phyloP scores from a whole-genome alignment of 352 stramenopile genomes.

The Plasmopara viticola region DNA sequence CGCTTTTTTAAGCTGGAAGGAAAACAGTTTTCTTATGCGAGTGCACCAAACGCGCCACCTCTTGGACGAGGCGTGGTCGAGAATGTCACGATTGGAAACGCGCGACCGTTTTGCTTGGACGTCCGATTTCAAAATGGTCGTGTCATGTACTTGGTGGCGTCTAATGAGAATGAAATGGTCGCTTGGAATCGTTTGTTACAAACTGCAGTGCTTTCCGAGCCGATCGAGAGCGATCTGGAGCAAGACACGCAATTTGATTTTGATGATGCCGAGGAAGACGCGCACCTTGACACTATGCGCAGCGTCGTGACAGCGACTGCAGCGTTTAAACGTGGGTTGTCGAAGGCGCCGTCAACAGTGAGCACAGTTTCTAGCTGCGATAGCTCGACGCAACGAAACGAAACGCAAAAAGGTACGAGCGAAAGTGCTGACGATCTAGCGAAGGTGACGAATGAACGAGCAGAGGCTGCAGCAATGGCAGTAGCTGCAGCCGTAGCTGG shows the following conservation, averaged over 20 bases:
- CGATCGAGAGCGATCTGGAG: slow-evolving; percentile 25
- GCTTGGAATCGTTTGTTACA: slow-evolving; percentile 59
- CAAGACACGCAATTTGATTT: slow-evolving; percentile 43
- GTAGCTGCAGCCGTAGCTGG: slow-evolving; percentile 23
- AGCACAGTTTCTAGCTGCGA: slow-evolving; percentile 18
- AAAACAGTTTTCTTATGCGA: slow-evolving; percentile 55
- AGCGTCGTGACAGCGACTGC: slow-evolving; percentile 31
- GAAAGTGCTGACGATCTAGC: slow-evolving; percentile 7
- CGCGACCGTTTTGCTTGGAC: slow-evolving; percentile 61
- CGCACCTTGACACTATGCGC: slow-evolving; percentile 24
- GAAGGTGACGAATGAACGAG: slow-evolving; percentile 19
- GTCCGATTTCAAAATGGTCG: slow-evolving; percentile 58
- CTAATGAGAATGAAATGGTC: slow-evolving; percentile 48
- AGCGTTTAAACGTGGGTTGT: slow-evolving; percentile 32
- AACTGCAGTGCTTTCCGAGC: slow-evolving; percentile 28
- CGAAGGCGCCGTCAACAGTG: slow-evolving; percentile 24
- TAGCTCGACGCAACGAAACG: slow-evolving; percentile 7
- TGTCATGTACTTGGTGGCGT: slow-evolving; percentile 51
- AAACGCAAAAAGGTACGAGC: neutral
- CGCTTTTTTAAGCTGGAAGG: slow-evolving; percentile 55
- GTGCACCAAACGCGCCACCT: slow-evolving; percentile 23
- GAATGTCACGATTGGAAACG: slow-evolving; percentile 46
- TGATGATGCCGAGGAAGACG: slow-evolving; percentile 44
- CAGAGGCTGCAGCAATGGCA: slow-evolving; percentile 21
- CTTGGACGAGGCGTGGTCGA: slow-evolving; percentile 51